phyloP scores from a whole-genome alignment of 805 yeast genomes.

The Schwanniomyces polymorphus region DNA sequence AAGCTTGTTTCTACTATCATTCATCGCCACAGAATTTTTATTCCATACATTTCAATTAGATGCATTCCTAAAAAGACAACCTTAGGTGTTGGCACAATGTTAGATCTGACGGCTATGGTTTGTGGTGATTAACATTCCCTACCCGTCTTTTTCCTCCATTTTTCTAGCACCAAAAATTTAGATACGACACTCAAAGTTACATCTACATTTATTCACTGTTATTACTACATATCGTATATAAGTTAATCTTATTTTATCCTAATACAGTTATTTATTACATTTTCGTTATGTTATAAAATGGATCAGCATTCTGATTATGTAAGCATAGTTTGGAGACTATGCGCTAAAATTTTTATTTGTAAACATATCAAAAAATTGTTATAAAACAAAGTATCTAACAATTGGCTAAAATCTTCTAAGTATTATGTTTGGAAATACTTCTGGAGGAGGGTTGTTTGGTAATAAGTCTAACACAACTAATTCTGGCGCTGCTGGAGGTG shows the following conservation, averaged over 20 bases:
- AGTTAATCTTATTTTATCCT: background rate
- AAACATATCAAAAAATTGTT: background rate
- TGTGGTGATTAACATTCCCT: background rate
- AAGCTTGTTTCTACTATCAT: background rate
- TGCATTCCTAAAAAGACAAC: background rate
- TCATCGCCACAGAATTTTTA: background rate
- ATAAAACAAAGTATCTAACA: background rate
- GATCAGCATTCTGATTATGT: background rate
- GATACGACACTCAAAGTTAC: background rate
- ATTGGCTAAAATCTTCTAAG: background rate
- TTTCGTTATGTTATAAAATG: background rate
- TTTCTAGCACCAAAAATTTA: background rate
- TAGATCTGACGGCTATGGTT: background rate
- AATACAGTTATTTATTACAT: background rate
- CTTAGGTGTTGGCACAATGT: background rate
- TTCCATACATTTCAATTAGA: background rate
- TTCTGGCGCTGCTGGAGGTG: constrained; percentile 4
- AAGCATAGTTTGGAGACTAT: background rate
- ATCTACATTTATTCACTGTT: background rate
- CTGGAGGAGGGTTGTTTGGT: constrained; percentile 5
- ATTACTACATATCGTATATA: background rate
- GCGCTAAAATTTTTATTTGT: background rate
- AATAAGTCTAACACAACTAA: constrained; percentile 1
- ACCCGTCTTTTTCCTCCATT: background rate
- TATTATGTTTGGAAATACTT: background rate